These are phyloP conservation scores for Meira nashicola DNA, from an alignment of 1,284 basidiomycete genomes.

Conservation along the genomic window DNA sequence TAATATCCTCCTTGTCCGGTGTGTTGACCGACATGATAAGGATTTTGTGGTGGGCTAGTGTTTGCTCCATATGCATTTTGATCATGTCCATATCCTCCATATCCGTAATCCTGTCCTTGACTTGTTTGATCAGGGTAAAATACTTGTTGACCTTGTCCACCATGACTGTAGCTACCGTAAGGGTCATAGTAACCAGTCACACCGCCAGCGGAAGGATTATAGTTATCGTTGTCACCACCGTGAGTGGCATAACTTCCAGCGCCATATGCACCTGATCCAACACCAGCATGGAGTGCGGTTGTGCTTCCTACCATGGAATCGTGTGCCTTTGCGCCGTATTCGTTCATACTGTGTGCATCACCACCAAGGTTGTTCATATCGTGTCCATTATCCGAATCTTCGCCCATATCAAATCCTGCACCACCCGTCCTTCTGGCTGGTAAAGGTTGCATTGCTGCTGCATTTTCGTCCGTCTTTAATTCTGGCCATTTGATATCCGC, in stretches of 20 bases:
- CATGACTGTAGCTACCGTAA: constrained; percentile 3
- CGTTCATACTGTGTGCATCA: constrained; percentile 12
- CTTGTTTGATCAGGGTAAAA: constrained; percentile 3
- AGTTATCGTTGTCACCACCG: not conserved
- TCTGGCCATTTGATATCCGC: constrained; percentile 52
- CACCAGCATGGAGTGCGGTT: constrained; percentile 23
- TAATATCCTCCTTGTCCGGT: not conserved
- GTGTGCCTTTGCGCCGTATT: constrained; percentile 19
- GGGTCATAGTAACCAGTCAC: constrained; percentile 13
- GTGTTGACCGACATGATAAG: not conserved
- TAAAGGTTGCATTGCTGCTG: constrained; percentile 41
- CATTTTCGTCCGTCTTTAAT: constrained; percentile 41
- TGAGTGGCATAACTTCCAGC: not conserved
- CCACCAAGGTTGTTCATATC: constrained; percentile 6
- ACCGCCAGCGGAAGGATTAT: not conserved
- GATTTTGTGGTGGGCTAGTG: not conserved
- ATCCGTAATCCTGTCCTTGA: constrained; percentile 1
- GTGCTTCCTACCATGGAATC: constrained; percentile 28
- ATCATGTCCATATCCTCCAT: not conserved
- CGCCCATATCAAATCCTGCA: constrained; percentile 51
- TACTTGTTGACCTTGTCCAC: not conserved
- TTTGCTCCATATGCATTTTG: not conserved
- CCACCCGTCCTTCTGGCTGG: constrained; percentile 46
- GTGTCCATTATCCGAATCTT: constrained; percentile 35
- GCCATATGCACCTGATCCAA: not conserved